Conservation (phyloP, 208 protist species). For the Crithidia thermophila region DNA sequence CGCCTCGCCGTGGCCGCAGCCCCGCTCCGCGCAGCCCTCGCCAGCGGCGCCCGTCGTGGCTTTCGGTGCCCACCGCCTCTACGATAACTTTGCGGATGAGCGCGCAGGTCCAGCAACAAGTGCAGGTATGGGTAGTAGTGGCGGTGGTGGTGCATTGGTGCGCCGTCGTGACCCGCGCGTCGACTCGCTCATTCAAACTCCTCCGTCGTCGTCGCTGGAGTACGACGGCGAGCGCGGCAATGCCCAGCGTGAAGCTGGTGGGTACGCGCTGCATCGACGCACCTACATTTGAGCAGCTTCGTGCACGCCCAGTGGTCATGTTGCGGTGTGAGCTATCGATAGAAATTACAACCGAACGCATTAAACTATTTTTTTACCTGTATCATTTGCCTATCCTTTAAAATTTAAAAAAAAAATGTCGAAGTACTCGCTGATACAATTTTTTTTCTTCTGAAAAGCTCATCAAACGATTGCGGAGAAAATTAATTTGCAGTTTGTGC, state of each 20-base stretch:
- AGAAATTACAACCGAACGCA: too few species aligned
- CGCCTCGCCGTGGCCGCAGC: conserved; percentile 17
- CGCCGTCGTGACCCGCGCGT: neutral
- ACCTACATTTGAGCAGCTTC: too few species aligned
- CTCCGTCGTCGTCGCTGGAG: conserved; percentile 8
- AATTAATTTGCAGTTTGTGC: too few species aligned
- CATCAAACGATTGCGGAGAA: too few species aligned
- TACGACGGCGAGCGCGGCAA: neutral
- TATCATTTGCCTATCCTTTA: too few species aligned
- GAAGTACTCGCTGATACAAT: neutral
- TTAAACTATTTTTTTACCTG: too few species aligned
- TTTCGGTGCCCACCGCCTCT: conserved; percentile 15
- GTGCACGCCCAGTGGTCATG: too few species aligned
- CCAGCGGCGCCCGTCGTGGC: neutral
- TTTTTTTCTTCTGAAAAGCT: too few species aligned
- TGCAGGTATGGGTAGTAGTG: too few species aligned
- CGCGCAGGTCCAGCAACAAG: neutral
- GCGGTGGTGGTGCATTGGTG: neutral
- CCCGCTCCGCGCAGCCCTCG: neutral
- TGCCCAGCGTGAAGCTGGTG: neutral
- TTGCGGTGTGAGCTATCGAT: too few species aligned
- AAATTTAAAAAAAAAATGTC: too few species aligned
- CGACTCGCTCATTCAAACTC: conserved; percentile 13
- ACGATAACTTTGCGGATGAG: neutral
- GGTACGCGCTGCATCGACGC: conserved; percentile 7